Base-by-base conservation (phyloP, 768 basidiomycete species). In the Leccinum uliginosum region DNA sequence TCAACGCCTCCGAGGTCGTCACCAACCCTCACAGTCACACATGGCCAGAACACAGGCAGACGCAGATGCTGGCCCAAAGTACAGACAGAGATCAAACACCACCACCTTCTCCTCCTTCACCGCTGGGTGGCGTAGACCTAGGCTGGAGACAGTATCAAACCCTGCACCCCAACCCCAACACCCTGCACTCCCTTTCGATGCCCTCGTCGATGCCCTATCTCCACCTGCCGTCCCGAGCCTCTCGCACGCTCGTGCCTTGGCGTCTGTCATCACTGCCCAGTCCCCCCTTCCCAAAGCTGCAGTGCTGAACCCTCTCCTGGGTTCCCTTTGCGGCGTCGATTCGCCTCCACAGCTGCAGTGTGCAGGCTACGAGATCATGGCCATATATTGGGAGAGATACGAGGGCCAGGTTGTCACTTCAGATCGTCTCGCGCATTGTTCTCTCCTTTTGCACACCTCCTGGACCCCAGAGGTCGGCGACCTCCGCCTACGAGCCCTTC, bases 381-480 rank as follows among this genome's bases (percentile, higher is more conserved):
- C 85, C 14, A 79, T 85, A 3, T 91, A 85, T 66, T 84, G 82
- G 74, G 82, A 87, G 64, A 83, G 84, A 65, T 74, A 70, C 21
- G 82, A 84, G 52, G 64, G 74, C 21, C 63, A 66, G 21, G 71
- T 83, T 21, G 71, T 73, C 2, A 84, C 82, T 2, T 75, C 82
- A 1, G 88, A 91, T 56, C 76, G 83, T 26, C 69, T 87, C 10
- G 75, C 83, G 0, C 85, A 84, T 57, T 83, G 90, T 52, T 80
- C 84, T 15, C 73, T 90, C 30, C 84, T 91, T 66, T 72, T 83
- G 3, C 65, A 73, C 3, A 71, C 69, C 1, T 69, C 75, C 0
- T 91, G 89, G 89, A 76, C 74, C 3, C 60, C 72, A n/a, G 89
- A 91, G 24, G 72, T 88, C 0, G 89, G 89, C 79, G 87, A 89